Percentiles rank a stretch among this genome's conserved stretches.
Conservation (phyloP, 2,329 filamentous ascomycete genomes). For the Erysiphe pulchra region DNA sequence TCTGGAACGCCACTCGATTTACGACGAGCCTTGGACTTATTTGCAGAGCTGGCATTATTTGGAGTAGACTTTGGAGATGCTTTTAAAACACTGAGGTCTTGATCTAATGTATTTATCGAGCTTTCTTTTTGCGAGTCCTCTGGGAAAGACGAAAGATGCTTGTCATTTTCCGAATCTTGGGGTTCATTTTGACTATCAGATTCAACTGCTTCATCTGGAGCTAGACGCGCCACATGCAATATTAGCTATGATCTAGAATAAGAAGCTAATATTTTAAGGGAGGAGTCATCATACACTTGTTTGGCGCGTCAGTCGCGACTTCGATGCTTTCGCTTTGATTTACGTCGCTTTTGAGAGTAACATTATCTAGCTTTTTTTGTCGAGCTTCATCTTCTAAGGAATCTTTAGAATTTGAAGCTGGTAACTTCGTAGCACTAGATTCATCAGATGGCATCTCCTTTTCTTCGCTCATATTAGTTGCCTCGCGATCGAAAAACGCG, state of each 20-base stretch:
- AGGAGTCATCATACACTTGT: slow-evolving; percentile 5
- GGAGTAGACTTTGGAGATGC: slow-evolving; percentile 13
- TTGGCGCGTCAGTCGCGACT: slow-evolving; percentile 8
- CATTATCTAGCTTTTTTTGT: slow-evolving; percentile 5
- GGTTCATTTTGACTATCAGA: not conserved
- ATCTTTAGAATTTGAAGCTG: slow-evolving; percentile 8
- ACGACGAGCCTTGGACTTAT: slow-evolving; percentile 30
- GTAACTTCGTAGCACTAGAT: too few relatives aligned
- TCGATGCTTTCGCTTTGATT: slow-evolving; percentile 3
- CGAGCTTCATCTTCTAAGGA: slow-evolving; percentile 2
- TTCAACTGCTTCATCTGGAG: not conserved
- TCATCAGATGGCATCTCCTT: too few relatives aligned
- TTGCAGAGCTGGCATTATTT: slow-evolving; percentile 17
- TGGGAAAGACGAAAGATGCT: not conserved
- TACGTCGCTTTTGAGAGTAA: slow-evolving; percentile 4
- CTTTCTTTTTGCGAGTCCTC: slow-evolving; percentile 7
- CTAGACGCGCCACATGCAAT: slow-evolving; percentile 5
- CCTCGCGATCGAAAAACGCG: too few relatives aligned
- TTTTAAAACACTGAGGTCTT: slow-evolving; percentile 7
- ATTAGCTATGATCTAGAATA: slow-evolving; percentile 3
- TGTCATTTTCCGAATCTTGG: not conserved
- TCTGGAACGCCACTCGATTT: slow-evolving; percentile 47
- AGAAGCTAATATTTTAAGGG: slow-evolving; percentile 1
- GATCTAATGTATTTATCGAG: slow-evolving; percentile 11
- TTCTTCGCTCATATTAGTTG: too few relatives aligned